Percentiles rank a stretch among this genome's conserved stretches.
phyloP scores from a whole-genome alignment of 192 early-diverging fungal species.

The Coemansia sp. region DNA sequence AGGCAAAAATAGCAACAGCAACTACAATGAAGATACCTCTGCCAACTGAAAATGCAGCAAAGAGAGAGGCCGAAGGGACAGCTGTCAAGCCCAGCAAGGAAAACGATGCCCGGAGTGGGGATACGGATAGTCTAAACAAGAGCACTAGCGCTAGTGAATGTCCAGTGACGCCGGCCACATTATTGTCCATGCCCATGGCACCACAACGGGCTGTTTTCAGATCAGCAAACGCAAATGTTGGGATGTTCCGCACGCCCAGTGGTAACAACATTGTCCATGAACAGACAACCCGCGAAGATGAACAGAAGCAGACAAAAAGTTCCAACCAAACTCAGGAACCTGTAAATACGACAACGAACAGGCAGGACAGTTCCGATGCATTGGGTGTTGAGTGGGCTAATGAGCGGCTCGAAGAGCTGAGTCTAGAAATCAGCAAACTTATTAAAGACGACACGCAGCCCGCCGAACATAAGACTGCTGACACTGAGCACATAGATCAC shows the following conservation, averaged over 20 bases:
- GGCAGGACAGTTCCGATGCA: background rate
- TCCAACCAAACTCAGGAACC: background rate
- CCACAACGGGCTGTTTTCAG: constrained; percentile 24
- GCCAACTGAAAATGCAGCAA: background rate
- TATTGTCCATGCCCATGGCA: constrained; percentile 3
- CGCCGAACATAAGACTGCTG: background rate
- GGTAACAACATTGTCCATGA: background rate
- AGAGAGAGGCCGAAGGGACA: background rate
- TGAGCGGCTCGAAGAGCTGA: constrained; percentile 43
- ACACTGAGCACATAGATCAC: background rate
- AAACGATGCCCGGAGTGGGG: background rate
- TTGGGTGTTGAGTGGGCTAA: constrained; percentile 28
- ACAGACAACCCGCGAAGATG: background rate
- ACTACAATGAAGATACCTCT: background rate
- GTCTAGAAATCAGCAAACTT: constrained; percentile 42
- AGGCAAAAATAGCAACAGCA: background rate
- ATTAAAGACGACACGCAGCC: constrained; percentile 4
- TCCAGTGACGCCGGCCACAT: background rate
- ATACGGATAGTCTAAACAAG: background rate
- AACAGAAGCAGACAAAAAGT: background rate
- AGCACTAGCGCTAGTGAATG: constrained; percentile 2
- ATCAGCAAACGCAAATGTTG: constrained; percentile 6
- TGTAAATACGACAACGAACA: background rate
- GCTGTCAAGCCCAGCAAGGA: constrained; percentile 3
- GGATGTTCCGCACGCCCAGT: constrained; percentile 17